phyloP scores from a whole-genome alignment of 2,329 filamentous ascomycete species.

The Neofusicoccum sp. region DNA sequence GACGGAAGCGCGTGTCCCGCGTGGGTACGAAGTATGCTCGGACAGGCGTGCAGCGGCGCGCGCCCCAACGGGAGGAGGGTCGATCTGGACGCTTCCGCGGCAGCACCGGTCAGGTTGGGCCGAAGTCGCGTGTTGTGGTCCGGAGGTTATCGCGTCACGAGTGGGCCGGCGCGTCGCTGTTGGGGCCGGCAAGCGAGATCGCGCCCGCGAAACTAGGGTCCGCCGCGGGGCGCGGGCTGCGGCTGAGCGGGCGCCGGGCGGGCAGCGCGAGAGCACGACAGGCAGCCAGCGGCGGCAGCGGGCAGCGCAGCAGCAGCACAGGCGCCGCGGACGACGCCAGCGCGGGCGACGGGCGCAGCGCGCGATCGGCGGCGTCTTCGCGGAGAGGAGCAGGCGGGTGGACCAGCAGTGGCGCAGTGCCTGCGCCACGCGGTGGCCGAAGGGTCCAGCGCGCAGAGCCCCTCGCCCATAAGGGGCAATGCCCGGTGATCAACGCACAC shows the following conservation, averaged over 20 bases:
- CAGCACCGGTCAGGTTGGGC: neutral
- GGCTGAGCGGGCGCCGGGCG: neutral
- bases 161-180: neutral
- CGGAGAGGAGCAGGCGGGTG: neutral
- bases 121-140: constrained; percentile 6
- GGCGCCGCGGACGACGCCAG: neutral
- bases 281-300: neutral
- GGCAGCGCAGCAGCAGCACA: neutral
- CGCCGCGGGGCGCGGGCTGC: neutral
- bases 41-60: neutral
- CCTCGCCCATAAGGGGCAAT: neutral
- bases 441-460: neutral
- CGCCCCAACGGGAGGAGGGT: neutral
- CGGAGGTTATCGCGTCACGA: neutral
- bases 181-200: neutral
- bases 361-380: constrained; percentile 2
- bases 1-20: neutral
- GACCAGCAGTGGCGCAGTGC: too few species aligned
- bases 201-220: neutral
- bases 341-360: constrained; percentile 2
- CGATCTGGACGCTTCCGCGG: constrained; percentile 1
- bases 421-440: neutral
- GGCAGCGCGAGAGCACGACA: neutral
- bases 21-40: neutral
- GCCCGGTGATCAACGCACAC: neutral